phyloP scores from a whole-genome alignment of 2,329 filamentous ascomycete genomes.

The Phaeosphaeriaceae sp. region DNA sequence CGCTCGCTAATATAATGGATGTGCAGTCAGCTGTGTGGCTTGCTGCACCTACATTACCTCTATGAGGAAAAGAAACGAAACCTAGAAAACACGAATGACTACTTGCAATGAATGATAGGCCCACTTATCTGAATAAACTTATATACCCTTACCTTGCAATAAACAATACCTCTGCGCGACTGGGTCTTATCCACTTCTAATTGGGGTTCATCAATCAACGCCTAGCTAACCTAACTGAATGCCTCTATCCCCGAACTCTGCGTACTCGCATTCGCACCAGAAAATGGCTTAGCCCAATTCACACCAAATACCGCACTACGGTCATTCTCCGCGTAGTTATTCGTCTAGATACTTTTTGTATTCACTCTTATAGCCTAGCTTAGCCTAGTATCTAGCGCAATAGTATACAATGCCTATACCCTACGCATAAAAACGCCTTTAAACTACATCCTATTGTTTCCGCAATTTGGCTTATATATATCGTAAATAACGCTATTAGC shows the following conservation, averaged over 20 bases:
- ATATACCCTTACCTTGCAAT: neutral
- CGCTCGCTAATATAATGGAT: neutral
- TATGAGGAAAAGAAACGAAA: too few relatives aligned
- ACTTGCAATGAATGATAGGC: neutral
- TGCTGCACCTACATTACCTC: neutral
- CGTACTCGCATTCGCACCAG: constrained; percentile 60
- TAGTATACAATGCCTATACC: constrained; percentile 63
- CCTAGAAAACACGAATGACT: neutral
- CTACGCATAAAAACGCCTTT: constrained; percentile 75
- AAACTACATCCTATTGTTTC: constrained; percentile 64
- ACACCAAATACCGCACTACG: constrained; percentile 62
- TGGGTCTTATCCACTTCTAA: too few relatives aligned
- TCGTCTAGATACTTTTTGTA: constrained; percentile 69
- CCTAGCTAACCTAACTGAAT: too few relatives aligned
- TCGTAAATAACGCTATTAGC: constrained; percentile 51
- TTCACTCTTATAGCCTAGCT: constrained; percentile 64
- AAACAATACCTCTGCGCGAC: neutral
- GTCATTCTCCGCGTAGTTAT: constrained; percentile 58
- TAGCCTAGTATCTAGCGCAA: constrained; percentile 58
- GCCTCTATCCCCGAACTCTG: constrained; percentile 72
- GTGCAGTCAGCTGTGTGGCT: neutral
- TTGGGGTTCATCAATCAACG: too few relatives aligned
- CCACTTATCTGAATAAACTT: neutral
- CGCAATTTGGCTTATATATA: constrained; percentile 47
- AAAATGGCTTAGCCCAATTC: constrained; percentile 69